Percentiles rank a stretch among this genome's conserved stretches.
Conservation (phyloP, 148 eudicot genomes). For the Nyssa sinensis region DNA sequence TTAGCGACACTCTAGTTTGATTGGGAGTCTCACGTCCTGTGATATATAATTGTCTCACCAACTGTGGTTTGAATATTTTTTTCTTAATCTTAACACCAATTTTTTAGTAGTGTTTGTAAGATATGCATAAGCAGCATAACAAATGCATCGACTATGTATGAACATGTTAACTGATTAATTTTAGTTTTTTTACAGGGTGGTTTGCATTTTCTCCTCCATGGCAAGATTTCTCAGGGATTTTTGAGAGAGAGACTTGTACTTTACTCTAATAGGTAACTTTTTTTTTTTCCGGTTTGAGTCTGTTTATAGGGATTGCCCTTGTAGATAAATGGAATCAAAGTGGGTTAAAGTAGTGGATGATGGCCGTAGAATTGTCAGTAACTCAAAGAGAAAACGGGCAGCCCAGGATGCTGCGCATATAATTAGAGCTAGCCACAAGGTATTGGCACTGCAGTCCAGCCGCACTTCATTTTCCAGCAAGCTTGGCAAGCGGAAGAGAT, state of each 20-base stretch:
- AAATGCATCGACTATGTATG: no score
- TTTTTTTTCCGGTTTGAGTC: constrained; percentile 42
- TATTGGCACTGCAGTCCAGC: constrained; percentile 31
- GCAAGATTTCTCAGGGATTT: constrained; percentile 30
- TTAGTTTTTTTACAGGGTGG: no score
- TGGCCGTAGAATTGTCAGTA: constrained; percentile 38
- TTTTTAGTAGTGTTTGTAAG: no score
- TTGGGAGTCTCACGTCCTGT: no score
- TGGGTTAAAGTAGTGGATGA: constrained; percentile 74
- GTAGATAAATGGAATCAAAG: constrained; percentile 59
- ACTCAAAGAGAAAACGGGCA: constrained; percentile 60
- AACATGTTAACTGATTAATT: no score
- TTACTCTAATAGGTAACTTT: no score
- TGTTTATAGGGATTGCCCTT: constrained; percentile 47
- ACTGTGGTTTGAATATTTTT: no score
- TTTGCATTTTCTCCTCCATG: constrained; percentile 28
- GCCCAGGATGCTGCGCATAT: constrained; percentile 27
- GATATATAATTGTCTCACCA: no score
- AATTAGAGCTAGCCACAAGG: constrained; percentile 25
- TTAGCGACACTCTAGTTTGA: no score
- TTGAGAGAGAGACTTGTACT: no score
- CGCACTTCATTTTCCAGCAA: constrained; percentile 37
- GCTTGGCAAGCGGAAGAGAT: constrained; percentile 69
- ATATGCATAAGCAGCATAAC: no score
- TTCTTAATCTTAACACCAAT: no score